Conservation (phyloP, 306 rosid genomes). For the Vachellia pachyceras region DNA sequence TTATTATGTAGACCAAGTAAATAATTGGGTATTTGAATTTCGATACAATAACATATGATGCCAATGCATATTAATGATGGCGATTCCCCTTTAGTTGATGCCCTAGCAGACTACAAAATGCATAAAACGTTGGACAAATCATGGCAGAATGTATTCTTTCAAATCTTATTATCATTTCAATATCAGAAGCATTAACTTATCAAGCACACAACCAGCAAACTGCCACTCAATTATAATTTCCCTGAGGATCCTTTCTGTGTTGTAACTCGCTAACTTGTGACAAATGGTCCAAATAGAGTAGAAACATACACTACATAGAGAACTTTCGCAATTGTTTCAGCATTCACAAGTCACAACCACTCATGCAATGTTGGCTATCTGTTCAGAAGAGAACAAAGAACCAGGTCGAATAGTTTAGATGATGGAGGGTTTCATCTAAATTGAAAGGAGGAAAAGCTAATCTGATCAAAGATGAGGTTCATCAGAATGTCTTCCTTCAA, state of each 20-base stretch:
- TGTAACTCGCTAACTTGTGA: neutral
- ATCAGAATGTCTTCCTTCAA: slow-evolving; percentile 7
- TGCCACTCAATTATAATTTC: slow-evolving; percentile 7
- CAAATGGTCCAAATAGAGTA: neutral
- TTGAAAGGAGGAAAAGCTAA: neutral
- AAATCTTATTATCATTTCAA: neutral
- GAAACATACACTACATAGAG: neutral
- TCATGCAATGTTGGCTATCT: slow-evolving; percentile 1
- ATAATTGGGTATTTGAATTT: slow-evolving; percentile 17
- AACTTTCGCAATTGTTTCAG: neutral
- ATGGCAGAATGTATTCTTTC: neutral
- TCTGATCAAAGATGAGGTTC: neutral
- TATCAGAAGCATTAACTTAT: neutral
- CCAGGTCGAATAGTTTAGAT: slow-evolving; percentile 6
- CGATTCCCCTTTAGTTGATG: neutral
- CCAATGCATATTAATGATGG: slow-evolving; percentile 11
- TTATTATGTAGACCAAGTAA: slow-evolving; percentile 11
- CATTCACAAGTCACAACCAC: slow-evolving; percentile 12
- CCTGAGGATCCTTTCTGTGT: neutral
- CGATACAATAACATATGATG: neutral
- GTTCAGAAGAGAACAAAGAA: neutral
- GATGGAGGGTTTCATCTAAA: slow-evolving; percentile 1
- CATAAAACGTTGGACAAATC: slow-evolving; percentile 14
- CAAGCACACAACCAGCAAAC: neutral
- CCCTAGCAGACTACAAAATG: too few relatives aligned